Conservation (phyloP, 2,329 filamentous ascomycete species). For the Calycina marina region DNA sequence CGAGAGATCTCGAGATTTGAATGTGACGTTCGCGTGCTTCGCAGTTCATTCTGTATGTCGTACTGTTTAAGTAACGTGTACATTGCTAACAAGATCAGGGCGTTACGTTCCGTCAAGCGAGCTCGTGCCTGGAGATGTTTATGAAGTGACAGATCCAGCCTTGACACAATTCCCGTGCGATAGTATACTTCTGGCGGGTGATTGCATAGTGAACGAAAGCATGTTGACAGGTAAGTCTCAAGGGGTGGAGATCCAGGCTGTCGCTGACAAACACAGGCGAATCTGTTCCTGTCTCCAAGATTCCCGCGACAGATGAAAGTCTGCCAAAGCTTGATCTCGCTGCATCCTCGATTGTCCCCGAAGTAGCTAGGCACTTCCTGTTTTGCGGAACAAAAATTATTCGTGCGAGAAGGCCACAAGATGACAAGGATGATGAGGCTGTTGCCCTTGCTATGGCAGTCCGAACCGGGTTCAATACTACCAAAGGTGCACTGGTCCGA, state of each 20-base stretch:
- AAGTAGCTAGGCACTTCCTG: slow-evolving; percentile 76
- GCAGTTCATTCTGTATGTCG: slow-evolving; percentile 76
- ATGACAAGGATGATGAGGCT: slow-evolving; percentile 72
- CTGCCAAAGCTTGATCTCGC: slow-evolving; percentile 63
- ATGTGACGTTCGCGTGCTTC: slow-evolving; percentile 83
- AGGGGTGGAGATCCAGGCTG: not conserved
- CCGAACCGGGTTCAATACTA: slow-evolving; percentile 92
- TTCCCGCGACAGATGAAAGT: slow-evolving; percentile 67
- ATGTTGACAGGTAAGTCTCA: slow-evolving; percentile 62
- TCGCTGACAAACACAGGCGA: slow-evolving; percentile 42
- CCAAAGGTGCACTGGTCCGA: slow-evolving; percentile 85
- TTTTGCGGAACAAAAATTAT: slow-evolving; percentile 96
- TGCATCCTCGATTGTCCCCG: slow-evolving; percentile 68
- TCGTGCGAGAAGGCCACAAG: slow-evolving; percentile 74
- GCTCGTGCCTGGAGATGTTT: slow-evolving; percentile 88
- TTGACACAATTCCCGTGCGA: slow-evolving; percentile 83
- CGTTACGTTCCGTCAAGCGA: slow-evolving; percentile 74
- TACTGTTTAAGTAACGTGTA: not conserved
- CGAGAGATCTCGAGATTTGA: slow-evolving; percentile 89
- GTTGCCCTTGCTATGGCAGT: slow-evolving; percentile 85
- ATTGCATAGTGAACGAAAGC: slow-evolving; percentile 98
- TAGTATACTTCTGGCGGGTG: slow-evolving; percentile 77
- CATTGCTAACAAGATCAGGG: slow-evolving; percentile 33
- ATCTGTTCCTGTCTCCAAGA: slow-evolving; percentile 91
- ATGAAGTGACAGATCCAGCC: slow-evolving; percentile 89